Evolutionary conservation across 768 basidiomycete genomes (phyloP).

Genomic region (Asterophora parasitica): DNA sequence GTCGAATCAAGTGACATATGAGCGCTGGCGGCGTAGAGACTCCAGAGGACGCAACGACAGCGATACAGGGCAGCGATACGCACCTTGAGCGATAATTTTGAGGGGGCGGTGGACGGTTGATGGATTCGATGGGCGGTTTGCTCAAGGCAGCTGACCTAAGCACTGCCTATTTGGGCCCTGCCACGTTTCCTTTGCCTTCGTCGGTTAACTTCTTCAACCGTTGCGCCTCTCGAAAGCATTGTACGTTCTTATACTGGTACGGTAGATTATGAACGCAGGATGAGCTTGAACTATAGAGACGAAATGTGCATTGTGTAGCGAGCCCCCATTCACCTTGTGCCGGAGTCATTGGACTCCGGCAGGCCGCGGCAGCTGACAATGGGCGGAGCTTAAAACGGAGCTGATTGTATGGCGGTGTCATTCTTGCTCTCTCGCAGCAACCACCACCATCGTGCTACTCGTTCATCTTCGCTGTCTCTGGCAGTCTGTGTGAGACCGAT

Average conservation of each 20-base stretch:
- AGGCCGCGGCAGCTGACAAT: conserved; percentile 8
- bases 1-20: conserved; percentile 21
- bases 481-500: conserved; percentile 48
- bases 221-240: not conserved
- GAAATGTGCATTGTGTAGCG: not conserved
- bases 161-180: conserved; percentile 12
- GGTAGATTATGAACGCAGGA: too few relatives aligned
- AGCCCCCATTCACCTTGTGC: not conserved
- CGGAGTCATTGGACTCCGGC: not conserved
- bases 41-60: conserved; percentile 14
- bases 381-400: conserved; percentile 29
- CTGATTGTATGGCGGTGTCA: conserved; percentile 18
- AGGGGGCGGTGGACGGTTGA: conserved; percentile 26
- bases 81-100: conserved; percentile 40
- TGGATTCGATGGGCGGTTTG: conserved; percentile 17
- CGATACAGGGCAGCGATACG: conserved; percentile 19
- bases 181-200: not conserved
- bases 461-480: conserved; percentile 32
- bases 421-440: conserved; percentile 28
- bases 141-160: conserved; percentile 32
- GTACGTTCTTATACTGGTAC: too few relatives aligned
- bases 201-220: not conserved
- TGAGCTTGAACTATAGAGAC: not conserved
- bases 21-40: conserved; percentile 8
- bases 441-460: conserved; percentile 34